Evolutionary conservation across 139 green algal species (phyloP).

Genomic region (Pedinophyceae sp.): DNA sequence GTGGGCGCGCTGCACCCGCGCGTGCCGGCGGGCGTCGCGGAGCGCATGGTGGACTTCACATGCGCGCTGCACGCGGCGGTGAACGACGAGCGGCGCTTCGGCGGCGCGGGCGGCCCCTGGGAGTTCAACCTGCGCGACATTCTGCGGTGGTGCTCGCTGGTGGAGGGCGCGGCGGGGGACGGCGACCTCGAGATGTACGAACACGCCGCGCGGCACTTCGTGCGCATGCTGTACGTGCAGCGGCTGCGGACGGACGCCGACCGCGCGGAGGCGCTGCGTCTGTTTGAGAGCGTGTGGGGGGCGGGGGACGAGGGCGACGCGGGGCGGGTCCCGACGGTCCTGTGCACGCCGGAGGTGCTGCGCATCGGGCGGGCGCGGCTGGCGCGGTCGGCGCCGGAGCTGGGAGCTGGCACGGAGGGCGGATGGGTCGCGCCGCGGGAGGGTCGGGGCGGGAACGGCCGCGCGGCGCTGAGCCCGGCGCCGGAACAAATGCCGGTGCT

Average conservation of each 20-base stretch:
- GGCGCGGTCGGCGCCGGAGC: background rate
- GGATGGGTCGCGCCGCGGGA: no score
- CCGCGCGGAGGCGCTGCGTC: conserved; percentile 21
- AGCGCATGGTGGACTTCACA: conserved; percentile 66
- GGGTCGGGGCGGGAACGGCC: no score
- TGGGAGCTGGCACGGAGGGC: background rate
- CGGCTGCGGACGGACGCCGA: conserved; percentile 58
- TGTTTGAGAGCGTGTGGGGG: conserved; percentile 38
- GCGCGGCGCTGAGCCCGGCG: conserved; percentile 42
- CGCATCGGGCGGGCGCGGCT: conserved; percentile 14
- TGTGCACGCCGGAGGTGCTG: conserved; percentile 8
- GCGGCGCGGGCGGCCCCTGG: conserved; percentile 66
- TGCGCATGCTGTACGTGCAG: conserved; percentile 57
- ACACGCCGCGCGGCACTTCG: conserved; percentile 43
- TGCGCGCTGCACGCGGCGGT: conserved; percentile 34
- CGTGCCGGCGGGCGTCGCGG: conserved; percentile 30
- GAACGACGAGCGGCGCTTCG: conserved; percentile 38
- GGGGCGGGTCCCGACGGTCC: conserved; percentile 6
- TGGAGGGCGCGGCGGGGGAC: conserved; percentile 11
- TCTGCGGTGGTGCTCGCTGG: conserved; percentile 84
- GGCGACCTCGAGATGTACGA: no score
- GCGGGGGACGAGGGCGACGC: background rate
- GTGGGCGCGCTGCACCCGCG: conserved; percentile 40
- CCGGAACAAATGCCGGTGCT: conserved; percentile 37
- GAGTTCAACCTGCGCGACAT: conserved; percentile 99